A percentile compares a stretch with the other conserved stretches of the same genome.
Evolutionary conservation across 257 asterid species (phyloP).

Genomic region (Parsonsia alboflavescens): DNA sequence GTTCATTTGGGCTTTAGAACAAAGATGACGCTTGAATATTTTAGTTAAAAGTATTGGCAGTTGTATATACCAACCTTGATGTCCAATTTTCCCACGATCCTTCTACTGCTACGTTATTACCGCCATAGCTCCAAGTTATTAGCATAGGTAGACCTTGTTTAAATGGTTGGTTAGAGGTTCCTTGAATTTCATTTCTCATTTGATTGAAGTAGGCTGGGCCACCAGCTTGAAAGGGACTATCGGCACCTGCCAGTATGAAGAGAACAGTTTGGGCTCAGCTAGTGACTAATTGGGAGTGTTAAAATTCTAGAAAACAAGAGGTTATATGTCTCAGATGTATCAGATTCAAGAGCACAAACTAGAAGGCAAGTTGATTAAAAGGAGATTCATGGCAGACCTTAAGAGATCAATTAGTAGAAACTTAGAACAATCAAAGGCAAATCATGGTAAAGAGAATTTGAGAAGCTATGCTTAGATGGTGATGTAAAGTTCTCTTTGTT

Average conservation of each 20-base stretch:
- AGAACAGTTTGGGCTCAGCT: constrained; percentile 15
- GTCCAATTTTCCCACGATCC: constrained; percentile 98
- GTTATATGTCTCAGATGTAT: neutral
- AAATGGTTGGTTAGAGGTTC: neutral
- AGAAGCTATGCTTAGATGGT: too few relatives aligned
- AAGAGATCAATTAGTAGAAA: too few relatives aligned
- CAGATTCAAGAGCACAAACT: neutral
- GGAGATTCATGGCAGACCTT: neutral
- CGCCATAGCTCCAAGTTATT: constrained; percentile 38
- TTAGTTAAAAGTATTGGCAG: neutral
- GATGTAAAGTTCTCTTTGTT: neutral
- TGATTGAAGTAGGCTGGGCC: constrained; percentile 35
- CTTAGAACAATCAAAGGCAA: too few relatives aligned
- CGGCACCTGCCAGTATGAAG: constrained; percentile 53
- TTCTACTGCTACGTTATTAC: constrained; percentile 70
- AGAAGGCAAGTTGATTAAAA: neutral
- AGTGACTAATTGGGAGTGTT: constrained; percentile 6
- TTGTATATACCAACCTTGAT: constrained; percentile 45
- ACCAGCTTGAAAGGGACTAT: constrained; percentile 51
- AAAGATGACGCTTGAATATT: constrained; percentile 3
- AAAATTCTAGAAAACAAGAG: neutral
- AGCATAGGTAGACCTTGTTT: constrained; percentile 31
- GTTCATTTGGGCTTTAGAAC: neutral
- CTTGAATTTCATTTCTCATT: constrained; percentile 26
- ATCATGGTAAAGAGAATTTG: neutral